Conservation (phyloP, 805 yeast genomes). For the Pichia nakasei region DNA sequence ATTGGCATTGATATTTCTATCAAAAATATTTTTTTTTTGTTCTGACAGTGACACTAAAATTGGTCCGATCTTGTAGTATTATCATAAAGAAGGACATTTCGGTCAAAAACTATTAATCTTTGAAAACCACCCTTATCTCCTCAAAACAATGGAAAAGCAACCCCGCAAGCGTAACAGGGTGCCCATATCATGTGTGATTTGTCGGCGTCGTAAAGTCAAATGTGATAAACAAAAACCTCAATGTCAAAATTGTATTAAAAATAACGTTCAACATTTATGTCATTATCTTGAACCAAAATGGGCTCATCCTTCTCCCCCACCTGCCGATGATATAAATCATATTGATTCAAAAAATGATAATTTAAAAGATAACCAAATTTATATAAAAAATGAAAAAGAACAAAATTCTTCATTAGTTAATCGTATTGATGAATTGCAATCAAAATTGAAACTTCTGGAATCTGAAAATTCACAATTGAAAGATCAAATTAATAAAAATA, state of each 20-base stretch:
- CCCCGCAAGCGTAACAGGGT: slow-evolving; percentile 31
- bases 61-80: too few species aligned
- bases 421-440: slow-evolving; percentile 18
- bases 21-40: too few species aligned
- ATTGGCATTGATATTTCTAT: too few species aligned
- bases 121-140: too few species aligned
- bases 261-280: slow-evolving; percentile 50
- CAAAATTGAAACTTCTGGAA: slow-evolving; percentile 23
- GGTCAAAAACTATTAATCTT: too few species aligned
- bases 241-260: slow-evolving; percentile 47
- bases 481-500: not conserved
- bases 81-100: too few species aligned
- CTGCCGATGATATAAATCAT: not conserved
- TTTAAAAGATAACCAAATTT: not conserved
- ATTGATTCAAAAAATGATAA: not conserved
- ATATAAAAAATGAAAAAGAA: too few species aligned
- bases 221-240: slow-evolving; percentile 42
- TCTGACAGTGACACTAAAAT: too few species aligned
- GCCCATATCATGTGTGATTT: slow-evolving; percentile 32
- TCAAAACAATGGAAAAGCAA: slow-evolving; percentile 13
- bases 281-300: slow-evolving; percentile 52
- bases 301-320: slow-evolving; percentile 33
- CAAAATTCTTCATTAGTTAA: too few species aligned
- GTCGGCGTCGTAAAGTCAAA: slow-evolving; percentile 32
- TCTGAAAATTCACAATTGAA: slow-evolving; percentile 18